Evolutionary conservation across 805 yeast genomes (phyloP), one percentile per base, ranked within the genome.

Genomic region (Myxozyma vanderwaltii): DNA sequence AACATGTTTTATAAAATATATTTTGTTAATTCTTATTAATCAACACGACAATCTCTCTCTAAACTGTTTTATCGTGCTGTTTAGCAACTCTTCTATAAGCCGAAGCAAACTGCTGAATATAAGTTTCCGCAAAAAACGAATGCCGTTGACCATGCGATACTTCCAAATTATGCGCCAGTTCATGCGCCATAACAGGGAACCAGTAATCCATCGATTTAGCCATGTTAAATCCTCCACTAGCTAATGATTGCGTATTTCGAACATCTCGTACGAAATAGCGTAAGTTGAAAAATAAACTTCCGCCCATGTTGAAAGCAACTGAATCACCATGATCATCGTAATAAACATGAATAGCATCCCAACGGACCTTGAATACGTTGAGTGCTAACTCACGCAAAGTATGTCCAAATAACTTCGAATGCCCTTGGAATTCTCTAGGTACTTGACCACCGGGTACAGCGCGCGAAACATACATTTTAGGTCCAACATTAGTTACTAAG

Each of bases 141-240:
- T 76, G 79, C 35, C 59, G 56, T 23, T 71, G 68, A 13, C 77
- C 77, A 61, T 76, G 79, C 12, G 67, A 58, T 3, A 61, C 13
- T 6, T 63, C 74, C 36, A 75, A 44, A 53, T 75, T 76, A 59
- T 75, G 79, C 8, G 79, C 79, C 54, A 75, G 61, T 54, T 75
- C 79, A 50, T 75, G 79, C 0, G 78, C 77, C 61, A 72, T 64
- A 6, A 73, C 68, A 1, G 76, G 71, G 54, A 65, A 75, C 75
- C 77, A 75, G 59, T 68, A 76, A 54, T 71, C 72, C 21, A 72
- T 46, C 1, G 69, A 52, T 45, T 47, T 40, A 29, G 63, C 55
- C 56, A 48, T 52, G 39, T 50, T 54, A 31, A 51, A 53, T 6
- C 56, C 51, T 4, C 56, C 56, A 2, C 51, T 24, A 4, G 48